phyloP scores from a whole-genome alignment of 192 early-diverging fungal species.

The Neocallimastix lanati region DNA sequence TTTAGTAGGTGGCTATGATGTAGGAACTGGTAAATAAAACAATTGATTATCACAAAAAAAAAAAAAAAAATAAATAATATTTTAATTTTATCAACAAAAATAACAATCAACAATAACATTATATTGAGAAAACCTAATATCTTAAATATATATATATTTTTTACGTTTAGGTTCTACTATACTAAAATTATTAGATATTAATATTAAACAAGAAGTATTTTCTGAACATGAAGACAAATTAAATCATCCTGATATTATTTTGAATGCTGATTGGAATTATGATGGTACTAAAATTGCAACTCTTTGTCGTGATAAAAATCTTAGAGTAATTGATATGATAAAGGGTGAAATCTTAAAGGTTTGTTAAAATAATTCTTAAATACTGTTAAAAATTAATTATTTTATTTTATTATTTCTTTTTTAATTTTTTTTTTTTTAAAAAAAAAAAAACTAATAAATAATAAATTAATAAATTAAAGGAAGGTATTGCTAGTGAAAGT shows the following conservation, averaged over 20 bases:
- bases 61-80: too few species aligned
- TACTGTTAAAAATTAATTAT: too few species aligned
- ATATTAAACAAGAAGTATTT: not conserved
- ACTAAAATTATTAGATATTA: not conserved
- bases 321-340: constrained; percentile 29
- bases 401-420: too few species aligned
- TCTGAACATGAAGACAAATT: not conserved
- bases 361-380: not conserved
- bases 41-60: too few species aligned
- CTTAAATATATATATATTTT: too few species aligned
- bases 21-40: not conserved
- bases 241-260: constrained; percentile 4
- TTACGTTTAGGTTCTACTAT: not conserved
- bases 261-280: constrained; percentile 30
- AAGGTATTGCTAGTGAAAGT: constrained; percentile 48
- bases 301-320: constrained; percentile 40
- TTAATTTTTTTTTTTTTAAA: too few species aligned
- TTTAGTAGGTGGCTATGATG: not conserved
- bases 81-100: too few species aligned
- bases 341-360: not conserved
- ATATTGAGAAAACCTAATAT: too few species aligned
- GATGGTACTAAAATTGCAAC: constrained; percentile 50
- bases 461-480: constrained; percentile 25
- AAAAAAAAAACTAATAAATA: too few species aligned
- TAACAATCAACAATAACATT: too few species aligned